These are phyloP conservation scores for Blattamonas nauphoetae DNA, from an alignment of 78 protist species.

Conservation along the genomic window DNA sequence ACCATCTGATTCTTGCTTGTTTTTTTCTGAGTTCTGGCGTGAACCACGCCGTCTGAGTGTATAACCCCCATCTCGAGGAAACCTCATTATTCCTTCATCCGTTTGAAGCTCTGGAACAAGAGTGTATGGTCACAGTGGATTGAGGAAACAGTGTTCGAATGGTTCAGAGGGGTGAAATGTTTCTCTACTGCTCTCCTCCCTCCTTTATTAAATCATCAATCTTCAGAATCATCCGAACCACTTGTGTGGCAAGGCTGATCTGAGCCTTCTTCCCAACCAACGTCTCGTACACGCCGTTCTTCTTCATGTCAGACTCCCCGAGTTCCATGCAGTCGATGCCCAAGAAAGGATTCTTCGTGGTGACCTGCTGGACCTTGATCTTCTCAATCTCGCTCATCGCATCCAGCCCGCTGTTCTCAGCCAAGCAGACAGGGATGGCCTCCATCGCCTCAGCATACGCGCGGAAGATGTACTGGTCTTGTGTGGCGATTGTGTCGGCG, in stretches of 20 bases:
- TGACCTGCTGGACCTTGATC: slow-evolving; percentile 69
- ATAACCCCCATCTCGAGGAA: too few species aligned
- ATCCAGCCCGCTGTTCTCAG: slow-evolving; percentile 91
- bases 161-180: too few species aligned
- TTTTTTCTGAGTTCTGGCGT: too few species aligned
- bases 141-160: too few species aligned
- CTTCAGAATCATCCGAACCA: slow-evolving; percentile 96
- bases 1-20: too few species aligned
- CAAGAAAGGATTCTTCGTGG: slow-evolving; percentile 59
- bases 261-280: slow-evolving; percentile 92
- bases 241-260: slow-evolving; percentile 89
- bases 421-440: slow-evolving; percentile 89
- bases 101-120: too few species aligned
- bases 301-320: slow-evolving; percentile 66
- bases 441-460: slow-evolving; percentile 98
- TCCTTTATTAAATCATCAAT: slow-evolving; percentile 85
- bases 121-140: too few species aligned
- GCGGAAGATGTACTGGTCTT: slow-evolving; percentile 92
- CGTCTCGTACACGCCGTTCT: slow-evolving; percentile 87
- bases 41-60: too few species aligned
- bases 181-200: not conserved
- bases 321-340: slow-evolving; percentile 85
- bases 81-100: too few species aligned
- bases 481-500: slow-evolving; percentile 64
- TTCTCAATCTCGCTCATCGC: slow-evolving; percentile 76